Evolutionary conservation across 768 basidiomycete species (phyloP), one percentile per base, ranked within the genome.

Genomic region (Rhodotorula paludigena): DNA sequence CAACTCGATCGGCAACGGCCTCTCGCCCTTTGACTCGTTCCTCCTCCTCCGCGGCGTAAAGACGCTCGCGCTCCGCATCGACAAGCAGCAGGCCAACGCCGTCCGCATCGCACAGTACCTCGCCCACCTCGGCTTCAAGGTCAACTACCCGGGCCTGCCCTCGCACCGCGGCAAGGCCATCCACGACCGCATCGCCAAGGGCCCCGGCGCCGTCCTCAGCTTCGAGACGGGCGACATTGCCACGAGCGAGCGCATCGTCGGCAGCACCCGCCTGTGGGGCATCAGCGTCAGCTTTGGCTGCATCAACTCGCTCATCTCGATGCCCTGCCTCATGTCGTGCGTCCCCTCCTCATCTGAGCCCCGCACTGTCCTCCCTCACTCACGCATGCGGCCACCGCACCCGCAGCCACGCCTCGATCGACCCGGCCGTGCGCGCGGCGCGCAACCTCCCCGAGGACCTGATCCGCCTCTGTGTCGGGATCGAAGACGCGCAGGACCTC

Each of bases 261-360:
- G 88, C 10, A 89, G 87, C 1, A 90, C 96, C 23, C 83, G 92
- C 60, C 81, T 99, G 35, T 99, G 94, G 93, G 90, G 93, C 28
- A 97, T 99, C 76, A 91, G 89, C 69, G 96, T 99, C 74, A 92
- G 90, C 77, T 99, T 99, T 76, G 96, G 96, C 39, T 92, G 90
- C 73, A 93, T 99, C 68, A 99, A 99, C 81, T 92, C 90, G 76
- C 78, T 99, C 78, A 98, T 98, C 80, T 92, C 89, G 71, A 97
- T 99, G 94, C 96, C 96, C 44, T 98, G 96, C 78, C 86, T 91
- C 74, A 98, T 99, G 96, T 96, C 92, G 94, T 98, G 79, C 81
- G 93, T 89, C 47, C 0, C 28, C 36, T 25, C 38, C 49, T n/a
- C 25, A n/a, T 64, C 33, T 55, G 6, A 30, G 53, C 28, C 44